Conservation (phyloP, 495 filamentous ascomycete genomes). For the Talaromyces trachyspermus region DNA sequence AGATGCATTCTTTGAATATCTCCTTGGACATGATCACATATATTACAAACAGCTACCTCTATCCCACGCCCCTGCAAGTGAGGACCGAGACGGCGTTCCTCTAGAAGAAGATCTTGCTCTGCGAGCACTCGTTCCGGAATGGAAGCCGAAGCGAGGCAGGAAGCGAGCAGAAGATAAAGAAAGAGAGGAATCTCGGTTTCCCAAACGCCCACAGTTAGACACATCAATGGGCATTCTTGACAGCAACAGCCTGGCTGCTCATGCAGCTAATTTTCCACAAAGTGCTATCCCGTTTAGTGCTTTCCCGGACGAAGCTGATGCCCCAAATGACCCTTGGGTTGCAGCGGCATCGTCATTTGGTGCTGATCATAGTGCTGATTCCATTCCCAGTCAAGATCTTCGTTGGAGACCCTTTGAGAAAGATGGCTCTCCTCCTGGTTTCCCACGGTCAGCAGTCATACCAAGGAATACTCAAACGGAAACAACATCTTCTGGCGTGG, state of each 20-base stretch:
- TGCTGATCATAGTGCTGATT: constrained; percentile 13
- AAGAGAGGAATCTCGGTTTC: constrained; percentile 43
- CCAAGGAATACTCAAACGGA: constrained; percentile 48
- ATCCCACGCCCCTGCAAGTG: constrained; percentile 50
- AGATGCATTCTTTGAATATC: constrained; percentile 92
- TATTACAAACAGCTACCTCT: constrained; percentile 82
- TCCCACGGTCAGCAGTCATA: constrained; percentile 77
- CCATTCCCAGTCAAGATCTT: constrained; percentile 31
- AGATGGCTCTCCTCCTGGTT: constrained; percentile 55
- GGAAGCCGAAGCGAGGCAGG: constrained; percentile 81
- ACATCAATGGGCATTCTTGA: constrained; percentile 57
- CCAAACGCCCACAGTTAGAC: constrained; percentile 59
- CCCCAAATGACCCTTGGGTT: constrained; percentile 45
- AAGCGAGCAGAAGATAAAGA: constrained; percentile 76
- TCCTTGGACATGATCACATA: constrained; percentile 66
- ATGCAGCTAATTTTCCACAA: constrained; percentile 44
- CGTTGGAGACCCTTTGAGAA: constrained; percentile 41
- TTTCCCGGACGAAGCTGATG: constrained; percentile 47
- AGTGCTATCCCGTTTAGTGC: constrained; percentile 57
- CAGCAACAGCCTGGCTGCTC: constrained; percentile 40
- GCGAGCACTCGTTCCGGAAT: constrained; percentile 80
- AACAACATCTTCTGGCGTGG: constrained; percentile 40
- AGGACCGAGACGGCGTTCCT: constrained; percentile 76
- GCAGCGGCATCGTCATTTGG: constrained; percentile 36
- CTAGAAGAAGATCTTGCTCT: constrained; percentile 90